These are phyloP conservation scores for Microglena sp. DNA, from an alignment of 139 green algal genomes.

Conservation along the genomic window DNA sequence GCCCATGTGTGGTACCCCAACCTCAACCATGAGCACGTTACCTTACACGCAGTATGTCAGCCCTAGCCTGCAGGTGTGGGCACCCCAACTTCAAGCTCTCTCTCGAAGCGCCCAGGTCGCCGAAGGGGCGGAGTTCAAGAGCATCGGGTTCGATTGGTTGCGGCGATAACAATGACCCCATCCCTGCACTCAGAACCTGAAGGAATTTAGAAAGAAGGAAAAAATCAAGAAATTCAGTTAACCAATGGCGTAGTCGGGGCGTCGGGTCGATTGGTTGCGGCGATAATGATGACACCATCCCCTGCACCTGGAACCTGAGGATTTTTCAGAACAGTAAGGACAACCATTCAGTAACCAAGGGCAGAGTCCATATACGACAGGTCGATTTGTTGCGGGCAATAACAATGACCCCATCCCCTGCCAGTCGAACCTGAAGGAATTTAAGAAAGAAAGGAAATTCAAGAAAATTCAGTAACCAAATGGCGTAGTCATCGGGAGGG, in stretches of 20 bases:
- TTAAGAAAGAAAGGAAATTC: too few species aligned
- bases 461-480: too few species aligned
- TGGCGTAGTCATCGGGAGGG: too few species aligned
- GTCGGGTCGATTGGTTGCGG: conserved; percentile 83
- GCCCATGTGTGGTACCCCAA: too few species aligned
- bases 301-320: neutral
- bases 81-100: conserved; percentile 81
- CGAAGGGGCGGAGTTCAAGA: conserved; percentile 76
- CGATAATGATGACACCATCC: conserved; percentile 51
- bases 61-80: conserved; percentile 44
- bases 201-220: too few species aligned
- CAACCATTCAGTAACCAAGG: neutral
- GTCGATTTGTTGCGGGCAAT: conserved; percentile 92
- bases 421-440: too few species aligned
- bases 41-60: conserved; percentile 61
- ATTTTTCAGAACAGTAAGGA: neutral
- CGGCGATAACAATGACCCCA: conserved; percentile 77
- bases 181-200: too few species aligned
- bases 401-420: too few species aligned
- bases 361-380: too few species aligned
- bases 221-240: too few species aligned
- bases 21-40: too few species aligned
- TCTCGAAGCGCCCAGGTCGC: conserved; percentile 88
- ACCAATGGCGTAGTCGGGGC: conserved; percentile 68
- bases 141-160: conserved; percentile 84